Conservation (phyloP, 2,329 filamentous ascomycete genomes). For the Nemania diffusa region DNA sequence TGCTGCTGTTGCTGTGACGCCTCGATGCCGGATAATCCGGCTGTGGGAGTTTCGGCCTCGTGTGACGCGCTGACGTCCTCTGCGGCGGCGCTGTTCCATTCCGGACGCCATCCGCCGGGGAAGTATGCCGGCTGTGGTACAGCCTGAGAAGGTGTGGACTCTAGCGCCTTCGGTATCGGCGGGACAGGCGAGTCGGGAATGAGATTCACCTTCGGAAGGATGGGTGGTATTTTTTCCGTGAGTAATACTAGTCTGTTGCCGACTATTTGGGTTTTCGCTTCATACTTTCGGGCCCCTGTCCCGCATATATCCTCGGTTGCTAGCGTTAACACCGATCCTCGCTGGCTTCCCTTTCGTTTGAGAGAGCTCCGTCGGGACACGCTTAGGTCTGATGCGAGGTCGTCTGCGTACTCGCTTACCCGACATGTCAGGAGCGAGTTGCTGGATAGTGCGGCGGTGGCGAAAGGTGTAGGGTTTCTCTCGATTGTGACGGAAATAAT, state of each 20-base stretch:
- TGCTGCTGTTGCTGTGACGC: slow-evolving; percentile 14
- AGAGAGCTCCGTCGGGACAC: slow-evolving; percentile 45
- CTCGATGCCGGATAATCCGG: slow-evolving; percentile 12
- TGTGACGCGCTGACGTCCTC: slow-evolving; percentile 32
- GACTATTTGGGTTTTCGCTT: slow-evolving; percentile 3
- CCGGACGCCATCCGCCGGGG: slow-evolving; percentile 45
- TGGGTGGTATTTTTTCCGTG: slow-evolving; percentile 35
- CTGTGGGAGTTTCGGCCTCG: slow-evolving; percentile 6
- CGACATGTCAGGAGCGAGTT: slow-evolving; percentile 42
- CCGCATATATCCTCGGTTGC: slow-evolving; percentile 42
- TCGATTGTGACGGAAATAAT: slow-evolving; percentile 48
- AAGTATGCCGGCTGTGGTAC: slow-evolving; percentile 41
- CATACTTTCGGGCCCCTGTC: neutral
- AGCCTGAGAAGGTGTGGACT: slow-evolving; percentile 19
- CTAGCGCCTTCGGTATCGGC: slow-evolving; percentile 19
- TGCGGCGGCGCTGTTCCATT: slow-evolving; percentile 43
- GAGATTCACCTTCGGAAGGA: slow-evolving; percentile 13
- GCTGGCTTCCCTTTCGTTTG: slow-evolving; percentile 40
- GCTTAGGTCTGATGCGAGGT: slow-evolving; percentile 41
- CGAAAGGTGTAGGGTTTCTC: slow-evolving; percentile 45
- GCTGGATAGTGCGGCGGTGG: slow-evolving; percentile 43
- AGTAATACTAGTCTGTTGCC: slow-evolving; percentile 32
- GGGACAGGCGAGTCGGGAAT: slow-evolving; percentile 14
- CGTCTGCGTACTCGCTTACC: slow-evolving; percentile 42
- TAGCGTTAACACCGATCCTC: slow-evolving; percentile 40